A percentile compares a stretch with the other conserved stretches of the same genome.
Evolutionary conservation across 78 protist species (phyloP).

Genomic region (Dictyostelium intermedium): DNA sequence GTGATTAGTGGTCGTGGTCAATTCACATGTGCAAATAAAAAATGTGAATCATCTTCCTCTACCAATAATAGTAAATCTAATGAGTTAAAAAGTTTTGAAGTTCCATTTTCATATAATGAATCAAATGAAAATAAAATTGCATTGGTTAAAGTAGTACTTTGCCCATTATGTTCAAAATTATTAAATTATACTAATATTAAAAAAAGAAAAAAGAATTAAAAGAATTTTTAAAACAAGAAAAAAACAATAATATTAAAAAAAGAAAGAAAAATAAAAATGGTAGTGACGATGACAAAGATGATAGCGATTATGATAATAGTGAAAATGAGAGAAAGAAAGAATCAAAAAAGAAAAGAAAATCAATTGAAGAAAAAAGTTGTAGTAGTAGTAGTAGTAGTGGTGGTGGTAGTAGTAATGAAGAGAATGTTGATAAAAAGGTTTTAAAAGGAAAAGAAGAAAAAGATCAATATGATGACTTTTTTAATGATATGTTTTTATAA

Average conservation of each 20-base stretch:
- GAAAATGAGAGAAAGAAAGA: background rate
- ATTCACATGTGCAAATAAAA: conserved; percentile 81
- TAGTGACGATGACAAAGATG: background rate
- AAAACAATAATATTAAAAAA: background rate
- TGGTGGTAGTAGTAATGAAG: background rate
- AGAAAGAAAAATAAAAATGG: background rate
- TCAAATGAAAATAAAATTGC: conserved; percentile 39
- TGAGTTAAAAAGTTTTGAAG: conserved; percentile 20
- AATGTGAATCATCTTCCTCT: conserved; percentile 2
- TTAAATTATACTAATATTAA: conserved; percentile 40
- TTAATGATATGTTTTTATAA: conserved; percentile 1
- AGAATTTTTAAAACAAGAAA: conserved; percentile 14
- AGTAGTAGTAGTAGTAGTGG: background rate
- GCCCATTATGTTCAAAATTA: conserved; percentile 50
- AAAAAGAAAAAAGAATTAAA: conserved; percentile 61
- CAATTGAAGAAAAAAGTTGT: background rate
- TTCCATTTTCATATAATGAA: conserved; percentile 52
- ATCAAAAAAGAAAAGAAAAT: background rate
- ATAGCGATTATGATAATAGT: background rate
- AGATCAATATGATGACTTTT: background rate
- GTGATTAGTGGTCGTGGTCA: conserved; percentile 90
- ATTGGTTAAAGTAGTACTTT: conserved; percentile 59
- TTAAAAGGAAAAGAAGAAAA: background rate
- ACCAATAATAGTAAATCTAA: background rate
- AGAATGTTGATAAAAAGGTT: background rate